Evolutionary conservation across 257 asterid genomes (phyloP).

Genomic region (Nicotiana paniculata): DNA sequence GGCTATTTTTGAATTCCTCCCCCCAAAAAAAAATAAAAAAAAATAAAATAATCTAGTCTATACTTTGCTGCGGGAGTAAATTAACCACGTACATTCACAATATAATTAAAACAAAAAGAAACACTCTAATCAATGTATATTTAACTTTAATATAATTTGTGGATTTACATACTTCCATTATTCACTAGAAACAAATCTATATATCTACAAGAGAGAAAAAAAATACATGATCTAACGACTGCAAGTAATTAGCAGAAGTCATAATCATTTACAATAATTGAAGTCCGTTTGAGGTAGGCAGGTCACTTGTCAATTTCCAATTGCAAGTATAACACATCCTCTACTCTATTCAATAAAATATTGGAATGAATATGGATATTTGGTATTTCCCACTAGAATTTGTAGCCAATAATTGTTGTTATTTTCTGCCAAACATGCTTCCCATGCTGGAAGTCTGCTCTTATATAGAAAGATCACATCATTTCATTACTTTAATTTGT

Average conservation of each 20-base stretch:
- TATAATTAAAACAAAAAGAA: too few relatives aligned
- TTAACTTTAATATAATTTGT: too few relatives aligned
- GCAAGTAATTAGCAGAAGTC: neutral
- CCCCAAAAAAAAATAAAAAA: too few relatives aligned
- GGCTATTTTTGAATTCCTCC: too few relatives aligned
- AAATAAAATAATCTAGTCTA: too few relatives aligned
- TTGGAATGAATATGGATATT: neutral
- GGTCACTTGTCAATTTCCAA: neutral
- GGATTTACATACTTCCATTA: too few relatives aligned
- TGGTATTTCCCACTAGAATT: neutral
- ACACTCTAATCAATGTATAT: too few relatives aligned
- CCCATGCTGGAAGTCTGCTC: neutral
- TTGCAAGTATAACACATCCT: neutral
- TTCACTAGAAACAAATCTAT: too few relatives aligned
- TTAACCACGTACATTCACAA: too few relatives aligned
- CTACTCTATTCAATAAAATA: neutral
- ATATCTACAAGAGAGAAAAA: too few relatives aligned
- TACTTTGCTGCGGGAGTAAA: too few relatives aligned
- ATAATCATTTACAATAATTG: neutral
- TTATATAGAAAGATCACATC: neutral
- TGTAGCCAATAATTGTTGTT: neutral
- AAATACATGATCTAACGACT: too few relatives aligned
- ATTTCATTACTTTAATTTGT: neutral
- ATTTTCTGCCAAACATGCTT: neutral
- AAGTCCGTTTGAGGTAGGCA: neutral